Percentiles rank a stretch among this genome's conserved stretches.
Conservation (phyloP, 805 yeast species). For the Candida xiaguanensis region DNA sequence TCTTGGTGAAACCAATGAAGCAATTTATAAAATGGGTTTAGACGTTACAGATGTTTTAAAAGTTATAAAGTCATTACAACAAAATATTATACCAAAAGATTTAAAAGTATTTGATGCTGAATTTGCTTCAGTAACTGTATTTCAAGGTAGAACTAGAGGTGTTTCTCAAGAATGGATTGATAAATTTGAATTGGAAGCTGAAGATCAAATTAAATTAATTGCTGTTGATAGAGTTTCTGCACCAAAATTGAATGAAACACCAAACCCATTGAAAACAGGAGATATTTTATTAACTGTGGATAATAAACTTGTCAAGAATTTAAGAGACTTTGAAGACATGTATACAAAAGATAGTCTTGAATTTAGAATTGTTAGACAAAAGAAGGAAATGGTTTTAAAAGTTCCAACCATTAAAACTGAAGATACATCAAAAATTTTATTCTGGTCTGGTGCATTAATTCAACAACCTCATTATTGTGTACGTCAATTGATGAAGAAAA, state of each 20-base stretch:
- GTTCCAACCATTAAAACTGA: constrained; percentile 66
- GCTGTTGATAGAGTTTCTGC: constrained; percentile 66
- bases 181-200: constrained; percentile 57
- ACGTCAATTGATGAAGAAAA: constrained; percentile 69
- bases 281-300: constrained; percentile 75
- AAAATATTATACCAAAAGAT: constrained; percentile 46
- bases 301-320: constrained; percentile 58
- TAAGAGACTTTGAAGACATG: constrained; percentile 61
- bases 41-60: constrained; percentile 64
- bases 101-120: constrained; percentile 76
- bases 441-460: constrained; percentile 80
- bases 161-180: constrained; percentile 82
- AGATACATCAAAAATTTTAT: constrained; percentile 62
- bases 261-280: constrained; percentile 51
- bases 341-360: constrained; percentile 39
- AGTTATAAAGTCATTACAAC: constrained; percentile 54
- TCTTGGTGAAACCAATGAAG: constrained; percentile 73
- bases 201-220: constrained; percentile 70
- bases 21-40: constrained; percentile 68
- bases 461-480: constrained; percentile 94
- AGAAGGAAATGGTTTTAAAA: constrained; percentile 53
- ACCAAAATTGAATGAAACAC: constrained; percentile 26
- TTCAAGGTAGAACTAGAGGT: constrained; percentile 80
- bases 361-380: constrained; percentile 70
- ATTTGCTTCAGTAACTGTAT: constrained; percentile 61